phyloP scores from a whole-genome alignment of 2,329 filamentous ascomycete genomes.

The Arachnomyces sp. region DNA sequence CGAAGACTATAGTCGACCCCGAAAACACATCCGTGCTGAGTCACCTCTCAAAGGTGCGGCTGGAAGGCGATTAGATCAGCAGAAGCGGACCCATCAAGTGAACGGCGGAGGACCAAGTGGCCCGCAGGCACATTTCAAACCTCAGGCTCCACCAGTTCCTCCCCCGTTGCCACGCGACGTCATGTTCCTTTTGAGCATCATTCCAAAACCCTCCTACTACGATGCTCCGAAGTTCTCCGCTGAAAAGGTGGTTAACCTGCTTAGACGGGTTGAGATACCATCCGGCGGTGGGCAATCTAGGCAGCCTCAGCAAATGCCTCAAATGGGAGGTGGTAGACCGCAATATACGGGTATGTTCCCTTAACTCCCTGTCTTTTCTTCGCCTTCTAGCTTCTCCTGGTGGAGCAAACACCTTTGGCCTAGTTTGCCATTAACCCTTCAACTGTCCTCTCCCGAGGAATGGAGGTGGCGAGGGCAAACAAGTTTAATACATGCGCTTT shows the following conservation, averaged over 20 bases:
- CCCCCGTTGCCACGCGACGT: constrained; percentile 66
- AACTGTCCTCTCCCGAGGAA: constrained; percentile 4
- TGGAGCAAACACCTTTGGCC: neutral
- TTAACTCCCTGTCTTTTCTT: neutral
- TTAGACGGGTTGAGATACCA: constrained; percentile 62
- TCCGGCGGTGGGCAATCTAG: constrained; percentile 38
- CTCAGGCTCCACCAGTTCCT: constrained; percentile 48
- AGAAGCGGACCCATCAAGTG: constrained; percentile 42
- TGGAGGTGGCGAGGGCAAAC: too few species aligned
- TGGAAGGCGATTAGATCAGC: constrained; percentile 74
- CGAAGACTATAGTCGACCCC: constrained; percentile 59
- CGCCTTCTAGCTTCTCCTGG: neutral
- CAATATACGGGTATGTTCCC: constrained; percentile 27
- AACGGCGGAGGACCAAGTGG: constrained; percentile 16
- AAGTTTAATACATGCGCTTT: constrained; percentile 6
- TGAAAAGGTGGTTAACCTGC: constrained; percentile 62
- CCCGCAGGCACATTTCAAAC: constrained; percentile 18
- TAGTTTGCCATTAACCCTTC: too few species aligned
- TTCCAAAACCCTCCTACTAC: constrained; percentile 67
- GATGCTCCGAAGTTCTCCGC: constrained; percentile 63
- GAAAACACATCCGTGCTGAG: constrained; percentile 80
- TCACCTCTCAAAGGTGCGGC: constrained; percentile 90
- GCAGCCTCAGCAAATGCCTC: constrained; percentile 26
- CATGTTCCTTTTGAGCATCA: constrained; percentile 58
- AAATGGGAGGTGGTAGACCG: constrained; percentile 21